Base-by-base conservation (phyloP, 805 yeast genomes). In the Tetrapisispora fleetii region DNA sequence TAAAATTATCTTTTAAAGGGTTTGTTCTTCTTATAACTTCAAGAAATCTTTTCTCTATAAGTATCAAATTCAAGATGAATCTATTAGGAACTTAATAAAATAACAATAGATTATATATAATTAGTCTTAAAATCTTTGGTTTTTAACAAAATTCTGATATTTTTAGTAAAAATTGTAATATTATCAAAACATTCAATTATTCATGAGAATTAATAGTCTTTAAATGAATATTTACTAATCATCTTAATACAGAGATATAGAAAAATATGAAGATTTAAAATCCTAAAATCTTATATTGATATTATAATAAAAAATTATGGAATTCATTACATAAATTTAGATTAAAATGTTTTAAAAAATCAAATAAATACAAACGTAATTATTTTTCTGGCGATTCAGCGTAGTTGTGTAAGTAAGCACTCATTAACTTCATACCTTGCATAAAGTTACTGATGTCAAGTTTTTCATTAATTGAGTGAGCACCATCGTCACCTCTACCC, bases 401-500 rank as follows among this genome's bases (percentile, higher is more conserved):
- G 57, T 84, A 84, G 72, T 83, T 90, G 70, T 93, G 97, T 65
- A 93, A 75, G 70, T 89, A 93, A 18, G 97, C 96, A 56, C 91
- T 83, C 69, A 91, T 78, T 14, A 96, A 85, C 75, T 93, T 93
- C 63, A 85, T 81, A 56, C 99, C 99, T 62, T 86, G 85, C 57
- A 93, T 81, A 70, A 86, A 93, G 75, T 93, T 93, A 55, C 84
- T 72, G 47, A 89, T 74, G 65, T 95, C 85, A 59, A 93, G 72
- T 74, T 93, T 93, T 73, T 93, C 99, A 65, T 93, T 93, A 61
- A 93, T 89, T 21, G 96, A 88, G 68, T 93, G 99, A 43, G 99
- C 99, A 59, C 99, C 99, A 64, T 93, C 99, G 67, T 93, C 97
- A 57, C 99, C 99, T 71, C 95, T 84, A 55, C 99, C 99, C 85